Evolutionary conservation across 2,329 filamentous ascomycete genomes (phyloP), one percentile per base, ranked within the genome.

Genomic region (Neonectria sp.): DNA sequence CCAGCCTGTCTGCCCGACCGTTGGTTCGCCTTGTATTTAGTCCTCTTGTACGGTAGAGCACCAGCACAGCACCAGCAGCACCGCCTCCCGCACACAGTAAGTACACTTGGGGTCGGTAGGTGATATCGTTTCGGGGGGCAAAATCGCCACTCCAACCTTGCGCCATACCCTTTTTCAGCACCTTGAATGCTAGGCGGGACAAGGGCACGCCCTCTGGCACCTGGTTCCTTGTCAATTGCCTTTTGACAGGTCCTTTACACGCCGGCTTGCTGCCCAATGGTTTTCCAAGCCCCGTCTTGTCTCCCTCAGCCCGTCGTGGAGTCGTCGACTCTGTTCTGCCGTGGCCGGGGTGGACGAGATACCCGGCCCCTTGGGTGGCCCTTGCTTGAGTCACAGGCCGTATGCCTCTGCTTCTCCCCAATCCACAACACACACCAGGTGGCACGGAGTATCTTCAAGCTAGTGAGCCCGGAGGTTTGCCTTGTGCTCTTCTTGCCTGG

Each of bases 261-360:
- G 35, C 71, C 62, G 40, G 40, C 40, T 70, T 72, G 73, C 60
- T 75, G 63, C 73, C 73, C 73, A 75, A 75, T 75, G 69, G 60
- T 55, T 75, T 65, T 64, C 43, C 62, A 65, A 71, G 72, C 72
- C 71, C 63, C 61, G 60, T 65, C 49, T 37, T 37, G 35, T 57
- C 67, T 69, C 71, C 49, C 29, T 49, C 51, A 48, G 17, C 57
- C 53, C 51, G 60, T 71, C 63, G 68, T 63, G 52, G 37, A 40
- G 17, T 45, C 40, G 40, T 24, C n/a, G 58, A 35, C 37, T 66
- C 71, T 61, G 45, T 27, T 66, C 68, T 68, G 70, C 70, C 65
- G 70, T 66, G 65, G 46, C 70, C 58, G 60, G 71, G 62, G 68
- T 21, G 17, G n/a, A n/a, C n/a, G 24, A 24, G 31, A 63, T 58